Base-by-base conservation (phyloP, 192 early-diverging fungal species). In the Thamnidium elegans region DNA sequence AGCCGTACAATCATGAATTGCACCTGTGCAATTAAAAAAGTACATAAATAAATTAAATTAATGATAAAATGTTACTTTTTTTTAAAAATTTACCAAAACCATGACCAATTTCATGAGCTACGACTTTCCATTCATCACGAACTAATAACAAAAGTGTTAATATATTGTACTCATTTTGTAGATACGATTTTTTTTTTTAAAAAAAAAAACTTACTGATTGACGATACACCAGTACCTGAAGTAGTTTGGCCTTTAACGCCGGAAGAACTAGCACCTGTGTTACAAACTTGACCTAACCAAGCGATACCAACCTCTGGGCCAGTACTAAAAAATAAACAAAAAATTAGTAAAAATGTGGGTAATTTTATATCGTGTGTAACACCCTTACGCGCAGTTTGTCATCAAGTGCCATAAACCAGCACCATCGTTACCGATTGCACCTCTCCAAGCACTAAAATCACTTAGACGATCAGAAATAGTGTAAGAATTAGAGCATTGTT, bases 71-170 rank as follows among this genome's bases (percentile, higher is more conserved):
- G 26, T 19, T 47, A 14, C 44, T 20, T 66, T 34, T 44, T 30
- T 47, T 21, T 42, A 21, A 23, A 50, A 19, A 21, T 3, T 39
- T 19, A 66, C 65, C 76, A 71, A 90, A 90, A 55, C 83, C 84
- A 71, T 96, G 94, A 9, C 94, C 94, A 69, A 96, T 85, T 76
- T 96, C 95, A 70, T 98, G 95, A 19, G 95, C 95, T 9, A 95
- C 89, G 3, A 97, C 91, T 77, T 93, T 93, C 94, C 94, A 97
- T 73, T 93, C 91, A 55, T 89, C 86, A 45, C 86, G 39, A 58
- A 62, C 62, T 68, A 62, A 10, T 44, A 10, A 32, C 15, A 44
- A 50, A 23, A 36, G 3, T 54, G 45, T 48, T 52, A 63, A 7
- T 17, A 3, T 50, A 11, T 1, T 17, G 10, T 55, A 36, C n/a